Evolutionary conservation across 1,139 yeast species (phyloP), one percentile per base, ranked within the genome.

Genomic region (Hanseniaspora sp.): DNA sequence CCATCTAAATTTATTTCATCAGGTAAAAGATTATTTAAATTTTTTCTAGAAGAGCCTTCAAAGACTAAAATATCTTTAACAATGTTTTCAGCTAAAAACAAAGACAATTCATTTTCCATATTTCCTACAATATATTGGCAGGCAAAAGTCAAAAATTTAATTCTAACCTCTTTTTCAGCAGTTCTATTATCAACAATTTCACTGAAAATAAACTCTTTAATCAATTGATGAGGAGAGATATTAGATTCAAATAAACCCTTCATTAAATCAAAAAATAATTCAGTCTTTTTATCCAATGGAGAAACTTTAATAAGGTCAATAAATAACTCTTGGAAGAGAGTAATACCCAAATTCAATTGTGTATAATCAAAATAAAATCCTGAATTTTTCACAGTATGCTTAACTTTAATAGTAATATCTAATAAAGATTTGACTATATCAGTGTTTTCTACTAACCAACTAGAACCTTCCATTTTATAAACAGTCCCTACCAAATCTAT

Each of bases 321-420:
- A 58, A 81, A 75, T 1, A 84, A 64, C 0, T 58, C 56, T 64
- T 85, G 94, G 42, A 86, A 72, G 52, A 76, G 81, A 29, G 75
- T 76, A 41, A 84, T 71, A 0, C 94, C 80, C 62, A 84, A 92
- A 53, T 78, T 84, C n/a, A 85, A 74, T 64, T 83, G 87, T 64
- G 87, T 77, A 58, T 80, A 86, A 28, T 67, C 69, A 44, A 65
- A 60, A 47, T 65, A 64, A 46, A 66, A 65, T 1, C 58, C 52
- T 44, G 62, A 63, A 30, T 61, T 61, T 11, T 58, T 57, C 7
- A 65, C 62, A 3, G 64, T 61, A 17, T 58, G 55, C 12, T 64
- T 46, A 5, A 67, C 62, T 13, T 61, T 41, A 5, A 53, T 56
- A 11, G 66, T 58, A 67, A 67, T 64, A 12, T 59, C 59, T 46